A percentile compares a stretch with the other conserved stretches of the same genome.
phyloP scores from a whole-genome alignment of 2,329 filamentous ascomycete species.

The Ceratocystis alfenasii region DNA sequence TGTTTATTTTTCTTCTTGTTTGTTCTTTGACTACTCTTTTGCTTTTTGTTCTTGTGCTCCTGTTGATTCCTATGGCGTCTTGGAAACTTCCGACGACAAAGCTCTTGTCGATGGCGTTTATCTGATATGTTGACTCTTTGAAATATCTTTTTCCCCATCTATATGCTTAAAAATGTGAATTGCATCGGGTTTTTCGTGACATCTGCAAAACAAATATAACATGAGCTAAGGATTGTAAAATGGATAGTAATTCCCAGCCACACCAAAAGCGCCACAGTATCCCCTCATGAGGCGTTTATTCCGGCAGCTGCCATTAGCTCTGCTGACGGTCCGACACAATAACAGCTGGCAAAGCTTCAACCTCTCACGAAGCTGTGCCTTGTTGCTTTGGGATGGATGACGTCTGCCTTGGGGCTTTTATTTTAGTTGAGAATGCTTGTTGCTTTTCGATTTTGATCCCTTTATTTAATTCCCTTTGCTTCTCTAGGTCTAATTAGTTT shows the following conservation, averaged over 20 bases:
- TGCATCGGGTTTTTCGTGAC: not conserved
- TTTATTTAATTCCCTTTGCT: not conserved
- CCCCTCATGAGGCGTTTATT: not conserved
- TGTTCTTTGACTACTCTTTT: not conserved
- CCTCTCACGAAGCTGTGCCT: not conserved
- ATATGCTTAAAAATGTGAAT: not conserved
- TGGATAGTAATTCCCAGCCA: not conserved
- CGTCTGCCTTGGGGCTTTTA: conserved; percentile 4
- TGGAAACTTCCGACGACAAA: not conserved
- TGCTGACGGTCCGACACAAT: not conserved
- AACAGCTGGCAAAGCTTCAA: conserved; percentile 4
- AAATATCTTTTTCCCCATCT: not conserved
- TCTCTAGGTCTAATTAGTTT: not conserved
- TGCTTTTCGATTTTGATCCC: not conserved
- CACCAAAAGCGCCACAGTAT: not conserved
- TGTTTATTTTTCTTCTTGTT: conserved; percentile 2
- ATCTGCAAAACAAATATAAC: not conserved
- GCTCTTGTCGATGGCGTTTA: not conserved
- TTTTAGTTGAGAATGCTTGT: not conserved
- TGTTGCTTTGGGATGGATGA: not conserved
- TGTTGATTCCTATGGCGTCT: not conserved
- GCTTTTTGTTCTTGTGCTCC: not conserved
- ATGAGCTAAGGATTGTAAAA: not conserved
- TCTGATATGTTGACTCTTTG: not conserved
- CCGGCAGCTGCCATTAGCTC: conserved; percentile 3